Base-by-base conservation (phyloP, 257 asterid species). In the Solanum sejunctum region DNA sequence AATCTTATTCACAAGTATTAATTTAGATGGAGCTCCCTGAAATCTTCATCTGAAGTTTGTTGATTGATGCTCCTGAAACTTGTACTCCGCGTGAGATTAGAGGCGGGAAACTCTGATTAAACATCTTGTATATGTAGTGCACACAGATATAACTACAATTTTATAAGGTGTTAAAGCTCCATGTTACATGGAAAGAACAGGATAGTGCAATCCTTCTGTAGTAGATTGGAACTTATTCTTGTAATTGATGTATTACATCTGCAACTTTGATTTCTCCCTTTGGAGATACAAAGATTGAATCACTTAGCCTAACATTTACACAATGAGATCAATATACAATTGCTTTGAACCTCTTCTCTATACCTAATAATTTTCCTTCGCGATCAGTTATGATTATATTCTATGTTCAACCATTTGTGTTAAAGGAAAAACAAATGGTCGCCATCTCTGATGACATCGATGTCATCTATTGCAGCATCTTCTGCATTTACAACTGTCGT, bases 381-480 rank as follows among this genome's bases (percentile, higher is more conserved):
- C 17, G 54, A 39, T 70, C 17, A 39, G 18, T 39, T 10, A 1
- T 32, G 63, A 77, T 51, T 77, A 77, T 82, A 61, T 61, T 85
- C 86, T 87, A 32, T 16, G 13, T 60, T 90, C 56, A 81, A 84
- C 12, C 85, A 58, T 67, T 64, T 81, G 66, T 85, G 89, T 83
- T 91, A 84, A 81, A 89, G 67, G 66, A 96, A 88, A 88, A 91
- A 94, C 89, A 96, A 81, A 87, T 94, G 97, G 84, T 96, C 99
- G 17, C 98, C 98, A 81, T 96, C 99, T 77, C 95, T 90, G 84
- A 96, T 69, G 82, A 92, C 95, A 67, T 89, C 89, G 39, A 93
- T 8, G 88, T 96, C 97, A 41, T 96, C 98, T 87, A 96, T 91
- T 86, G 93, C 98, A 86, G 98, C 98, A 77, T 91, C 86, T 84